A percentile compares a stretch with the other conserved stretches of the same genome.
Conservation (phyloP, 192 early-diverging fungal species). For the Ambispora gerdemannii region DNA sequence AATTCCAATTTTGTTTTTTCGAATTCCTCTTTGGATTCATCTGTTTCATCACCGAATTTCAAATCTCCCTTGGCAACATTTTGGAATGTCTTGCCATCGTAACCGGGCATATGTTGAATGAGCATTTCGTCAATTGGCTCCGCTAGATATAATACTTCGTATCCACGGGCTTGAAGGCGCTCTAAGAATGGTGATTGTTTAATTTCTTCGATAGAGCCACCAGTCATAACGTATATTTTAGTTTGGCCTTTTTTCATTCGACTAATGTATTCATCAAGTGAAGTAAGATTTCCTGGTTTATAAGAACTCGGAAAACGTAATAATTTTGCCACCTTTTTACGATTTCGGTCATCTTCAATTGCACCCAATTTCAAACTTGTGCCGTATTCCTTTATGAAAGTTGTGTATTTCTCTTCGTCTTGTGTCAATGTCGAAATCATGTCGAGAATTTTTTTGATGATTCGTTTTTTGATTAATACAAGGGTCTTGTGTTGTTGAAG, state of each 20-base stretch:
- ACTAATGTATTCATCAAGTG: conserved; percentile 73
- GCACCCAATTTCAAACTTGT: conserved; percentile 83
- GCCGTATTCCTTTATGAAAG: conserved; percentile 75
- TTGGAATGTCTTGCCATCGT: conserved; percentile 73
- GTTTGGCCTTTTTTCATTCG: conserved; percentile 91
- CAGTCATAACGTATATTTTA: conserved; percentile 85
- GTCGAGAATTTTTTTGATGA: conserved; percentile 88
- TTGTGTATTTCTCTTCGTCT: conserved; percentile 62
- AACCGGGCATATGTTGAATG: conserved; percentile 67
- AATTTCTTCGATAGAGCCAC: conserved; percentile 63
- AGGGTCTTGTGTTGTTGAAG: conserved; percentile 84
- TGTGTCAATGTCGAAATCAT: conserved; percentile 70
- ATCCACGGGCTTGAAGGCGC: conserved; percentile 79
- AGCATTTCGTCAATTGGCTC: conserved; percentile 77
- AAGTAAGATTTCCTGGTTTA: conserved; percentile 44
- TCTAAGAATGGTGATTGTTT: conserved; percentile 89
- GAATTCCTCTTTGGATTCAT: conserved; percentile 43
- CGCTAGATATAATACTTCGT: conserved; percentile 83
- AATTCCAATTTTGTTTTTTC: conserved; percentile 52
- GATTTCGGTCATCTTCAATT: conserved; percentile 73
- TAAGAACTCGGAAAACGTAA: conserved; percentile 77
- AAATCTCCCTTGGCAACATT: conserved; percentile 69
- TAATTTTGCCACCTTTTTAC: conserved; percentile 74
- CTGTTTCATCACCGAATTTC: conserved; percentile 58
- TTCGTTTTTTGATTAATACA: conserved; percentile 77